Evolutionary conservation across 2,329 filamentous ascomycete genomes (phyloP).

Genomic region (Sporothrix euskadiensis): DNA sequence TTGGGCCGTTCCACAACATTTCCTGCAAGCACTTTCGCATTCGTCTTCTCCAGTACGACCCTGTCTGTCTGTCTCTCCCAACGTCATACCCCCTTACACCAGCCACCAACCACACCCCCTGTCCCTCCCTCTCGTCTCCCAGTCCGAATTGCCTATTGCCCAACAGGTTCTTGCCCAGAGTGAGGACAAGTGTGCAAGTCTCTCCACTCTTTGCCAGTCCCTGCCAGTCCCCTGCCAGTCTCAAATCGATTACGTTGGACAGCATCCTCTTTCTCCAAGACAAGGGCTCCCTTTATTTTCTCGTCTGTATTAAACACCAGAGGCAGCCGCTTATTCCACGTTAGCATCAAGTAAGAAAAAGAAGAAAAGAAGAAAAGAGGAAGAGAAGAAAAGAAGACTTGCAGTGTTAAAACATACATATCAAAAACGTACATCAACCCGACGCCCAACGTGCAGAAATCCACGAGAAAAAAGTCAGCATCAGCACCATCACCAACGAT

Average conservation of each 20-base stretch:
- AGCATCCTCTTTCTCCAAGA: neutral
- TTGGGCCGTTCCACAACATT: neutral
- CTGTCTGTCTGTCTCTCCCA: neutral
- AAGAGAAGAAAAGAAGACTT: neutral
- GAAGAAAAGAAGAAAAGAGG: no score
- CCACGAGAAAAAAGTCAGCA: neutral
- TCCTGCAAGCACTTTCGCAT: conserved; percentile 8
- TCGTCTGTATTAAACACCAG: conserved; percentile 1
- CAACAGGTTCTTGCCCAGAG: neutral
- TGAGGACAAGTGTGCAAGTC: neutral
- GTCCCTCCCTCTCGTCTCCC: no score
- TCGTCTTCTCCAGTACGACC: neutral
- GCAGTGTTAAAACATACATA: neutral
- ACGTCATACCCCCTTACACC: neutral
- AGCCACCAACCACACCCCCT: neutral
- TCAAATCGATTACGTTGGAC: conserved; percentile 12
- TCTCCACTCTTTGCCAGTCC: neutral
- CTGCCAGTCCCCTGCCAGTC: neutral
- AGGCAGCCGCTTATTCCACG: neutral
- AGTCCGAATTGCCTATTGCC: neutral
- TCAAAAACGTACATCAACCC: no score
- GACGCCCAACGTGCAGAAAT: neutral
- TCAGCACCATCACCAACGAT: neutral
- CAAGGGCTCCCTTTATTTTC: neutral
- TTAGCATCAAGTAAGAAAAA: neutral